A percentile compares a stretch with the other conserved stretches of the same genome.
phyloP scores from a whole-genome alignment of 2,329 filamentous ascomycete species.

The Phyllosticta paracitricarpa region DNA sequence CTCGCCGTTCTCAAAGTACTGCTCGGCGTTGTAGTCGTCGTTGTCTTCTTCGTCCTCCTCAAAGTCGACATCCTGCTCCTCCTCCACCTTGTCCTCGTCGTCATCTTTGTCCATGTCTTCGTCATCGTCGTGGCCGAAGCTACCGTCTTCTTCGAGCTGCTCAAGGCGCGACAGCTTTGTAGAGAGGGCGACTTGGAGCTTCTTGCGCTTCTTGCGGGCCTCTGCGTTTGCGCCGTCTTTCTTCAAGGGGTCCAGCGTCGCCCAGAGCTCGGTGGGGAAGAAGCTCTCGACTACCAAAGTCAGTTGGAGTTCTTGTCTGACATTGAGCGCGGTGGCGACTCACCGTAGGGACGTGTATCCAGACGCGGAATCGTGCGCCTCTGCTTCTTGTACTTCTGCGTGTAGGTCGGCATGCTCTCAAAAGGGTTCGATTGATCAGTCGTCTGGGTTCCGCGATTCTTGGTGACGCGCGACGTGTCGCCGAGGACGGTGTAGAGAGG shows the following conservation, averaged over 20 bases:
- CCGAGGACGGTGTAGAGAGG: slow-evolving; percentile 49
- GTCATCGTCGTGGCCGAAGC: slow-evolving; percentile 23
- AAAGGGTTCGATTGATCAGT: slow-evolving; percentile 45
- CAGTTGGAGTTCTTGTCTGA: not conserved
- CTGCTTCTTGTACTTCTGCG: slow-evolving; percentile 47
- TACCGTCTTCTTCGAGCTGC: slow-evolving; percentile 14
- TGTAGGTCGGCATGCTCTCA: slow-evolving; percentile 51
- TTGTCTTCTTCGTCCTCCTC: slow-evolving; percentile 53
- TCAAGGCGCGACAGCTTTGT: slow-evolving; percentile 32
- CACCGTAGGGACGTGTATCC: slow-evolving; percentile 45
- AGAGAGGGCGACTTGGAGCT: slow-evolving; percentile 24
- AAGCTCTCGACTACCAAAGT: slow-evolving; percentile 41
- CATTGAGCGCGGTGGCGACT: slow-evolving; percentile 17
- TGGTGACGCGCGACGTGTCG: slow-evolving; percentile 34
- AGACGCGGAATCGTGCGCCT: slow-evolving; percentile 46
- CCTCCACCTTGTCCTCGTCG: slow-evolving; percentile 31
- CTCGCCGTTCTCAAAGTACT: slow-evolving; percentile 54
- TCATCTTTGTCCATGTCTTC: slow-evolving; percentile 26
- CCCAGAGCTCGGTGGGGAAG: slow-evolving; percentile 50
- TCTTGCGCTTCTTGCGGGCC: slow-evolving; percentile 20
- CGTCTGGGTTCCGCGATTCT: slow-evolving; percentile 27
- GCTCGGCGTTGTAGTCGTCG: slow-evolving; percentile 54
- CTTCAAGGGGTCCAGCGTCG: slow-evolving; percentile 35
- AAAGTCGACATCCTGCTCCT: slow-evolving; percentile 46
- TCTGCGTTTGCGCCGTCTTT: slow-evolving; percentile 13